Conservation (phyloP, 148 eudicot genomes). For the Euryodendron excelsum region DNA sequence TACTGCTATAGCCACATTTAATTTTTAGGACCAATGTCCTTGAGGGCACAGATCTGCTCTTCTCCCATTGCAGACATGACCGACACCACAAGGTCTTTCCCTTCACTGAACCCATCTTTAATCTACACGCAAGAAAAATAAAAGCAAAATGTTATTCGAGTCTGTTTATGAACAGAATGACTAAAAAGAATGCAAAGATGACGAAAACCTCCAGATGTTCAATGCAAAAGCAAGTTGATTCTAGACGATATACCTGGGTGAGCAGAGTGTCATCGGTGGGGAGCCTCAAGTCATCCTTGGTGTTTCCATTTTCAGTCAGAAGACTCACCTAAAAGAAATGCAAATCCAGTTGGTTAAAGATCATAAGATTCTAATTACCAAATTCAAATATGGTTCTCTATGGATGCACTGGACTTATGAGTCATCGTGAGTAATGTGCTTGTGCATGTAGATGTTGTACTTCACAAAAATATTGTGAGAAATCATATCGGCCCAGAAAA, state of each 20-base stretch:
- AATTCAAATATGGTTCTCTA: background rate
- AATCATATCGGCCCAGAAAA: background rate
- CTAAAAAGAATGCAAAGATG: too few species aligned
- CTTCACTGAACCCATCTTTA: conserved; percentile 25
- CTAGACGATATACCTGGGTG: conserved; percentile 15
- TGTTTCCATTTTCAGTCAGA: conserved; percentile 27
- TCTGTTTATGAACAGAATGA: background rate
- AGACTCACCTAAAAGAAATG: conserved; percentile 20
- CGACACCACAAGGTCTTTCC: conserved; percentile 27
- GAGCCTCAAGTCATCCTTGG: conserved; percentile 32
- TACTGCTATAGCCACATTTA: background rate
- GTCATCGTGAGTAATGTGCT: background rate
- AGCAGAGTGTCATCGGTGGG: conserved; percentile 30
- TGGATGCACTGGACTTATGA: background rate
- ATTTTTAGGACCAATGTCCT: conserved; percentile 29
- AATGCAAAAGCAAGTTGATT: background rate
- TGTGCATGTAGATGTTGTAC: background rate
- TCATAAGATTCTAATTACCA: background rate
- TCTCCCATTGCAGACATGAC: conserved; percentile 39
- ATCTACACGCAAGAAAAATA: conserved; percentile 9
- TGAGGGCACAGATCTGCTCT: conserved; percentile 31
- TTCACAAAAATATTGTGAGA: too few species aligned
- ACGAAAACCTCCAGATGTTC: background rate
- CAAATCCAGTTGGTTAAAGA: background rate
- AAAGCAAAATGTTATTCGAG: background rate